Percentiles rank a stretch among this genome's conserved stretches.
phyloP scores from a whole-genome alignment of 2,329 filamentous ascomycete genomes.

The Chaetomium strumarium region DNA sequence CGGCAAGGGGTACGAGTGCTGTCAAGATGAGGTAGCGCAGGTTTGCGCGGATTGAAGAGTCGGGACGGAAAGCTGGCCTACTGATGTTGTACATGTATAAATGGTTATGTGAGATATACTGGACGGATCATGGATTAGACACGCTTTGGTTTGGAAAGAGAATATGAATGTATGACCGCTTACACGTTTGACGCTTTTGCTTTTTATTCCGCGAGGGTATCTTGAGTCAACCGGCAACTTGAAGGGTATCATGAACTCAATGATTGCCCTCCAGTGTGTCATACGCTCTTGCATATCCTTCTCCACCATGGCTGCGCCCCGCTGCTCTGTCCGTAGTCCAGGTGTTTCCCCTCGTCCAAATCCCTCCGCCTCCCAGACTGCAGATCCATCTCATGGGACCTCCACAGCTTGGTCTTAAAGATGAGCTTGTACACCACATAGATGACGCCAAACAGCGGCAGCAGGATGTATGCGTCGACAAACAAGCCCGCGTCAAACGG shows the following conservation, averaged over 20 bases:
- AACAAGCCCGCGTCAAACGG: slow-evolving; percentile 55
- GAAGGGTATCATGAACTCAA: not conserved
- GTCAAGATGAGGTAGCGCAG: too few relatives aligned
- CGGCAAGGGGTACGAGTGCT: too few relatives aligned
- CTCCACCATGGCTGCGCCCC: slow-evolving; percentile 37
- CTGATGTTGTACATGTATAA: not conserved
- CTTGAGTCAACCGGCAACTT: not conserved
- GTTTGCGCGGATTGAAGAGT: too few relatives aligned
- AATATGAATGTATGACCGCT: too few relatives aligned
- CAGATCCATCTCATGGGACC: slow-evolving; percentile 49
- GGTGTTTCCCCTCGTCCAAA: slow-evolving; percentile 40
- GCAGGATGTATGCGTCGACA: slow-evolving; percentile 57
- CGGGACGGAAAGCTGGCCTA: too few relatives aligned
- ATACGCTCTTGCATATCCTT: slow-evolving; percentile 29
- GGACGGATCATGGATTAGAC: too few relatives aligned
- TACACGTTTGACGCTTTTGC: not conserved
- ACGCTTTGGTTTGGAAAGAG: too few relatives aligned
- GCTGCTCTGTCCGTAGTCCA: slow-evolving; percentile 23
- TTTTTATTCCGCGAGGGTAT: not conserved
- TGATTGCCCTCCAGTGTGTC: not conserved
- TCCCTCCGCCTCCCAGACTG: slow-evolving; percentile 50
- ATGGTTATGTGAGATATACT: too few relatives aligned
- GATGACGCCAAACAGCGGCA: slow-evolving; percentile 55
- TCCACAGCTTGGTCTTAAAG: slow-evolving; percentile 48
- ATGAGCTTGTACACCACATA: slow-evolving; percentile 50